These are phyloP conservation scores for Fusarium oxysporum DNA, from an alignment of 2,329 filamentous ascomycete genomes.

Conservation along the genomic window DNA sequence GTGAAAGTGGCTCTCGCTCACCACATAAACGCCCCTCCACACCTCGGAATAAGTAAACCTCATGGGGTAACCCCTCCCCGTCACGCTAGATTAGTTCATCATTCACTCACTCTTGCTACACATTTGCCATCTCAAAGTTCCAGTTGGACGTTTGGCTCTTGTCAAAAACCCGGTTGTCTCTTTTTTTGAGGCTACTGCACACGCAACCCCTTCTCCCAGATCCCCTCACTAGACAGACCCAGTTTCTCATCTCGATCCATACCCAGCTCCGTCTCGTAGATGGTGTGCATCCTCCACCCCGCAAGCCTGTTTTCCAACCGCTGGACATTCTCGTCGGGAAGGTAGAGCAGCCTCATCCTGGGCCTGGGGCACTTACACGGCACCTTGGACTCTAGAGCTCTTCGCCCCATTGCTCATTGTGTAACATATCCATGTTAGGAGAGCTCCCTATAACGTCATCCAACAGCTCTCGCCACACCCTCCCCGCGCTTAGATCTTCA, in stretches of 20 bases:
- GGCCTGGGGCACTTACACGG: conserved; percentile 7
- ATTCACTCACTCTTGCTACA: conserved; percentile 2
- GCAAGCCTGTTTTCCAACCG: conserved; percentile 39
- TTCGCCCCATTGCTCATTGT: background rate
- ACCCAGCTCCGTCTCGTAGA: conserved; percentile 27
- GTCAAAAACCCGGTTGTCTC: conserved; percentile 7
- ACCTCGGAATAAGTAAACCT: conserved; percentile 34
- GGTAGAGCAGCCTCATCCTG: conserved; percentile 28
- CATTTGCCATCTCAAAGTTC: conserved; percentile 1
- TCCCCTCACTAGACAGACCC: conserved; percentile 17
- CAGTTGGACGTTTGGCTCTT: background rate
- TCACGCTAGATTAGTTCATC: conserved; percentile 31
- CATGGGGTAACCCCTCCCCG: conserved; percentile 41
- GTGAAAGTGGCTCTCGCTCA: conserved; percentile 13
- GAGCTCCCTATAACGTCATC: conserved; percentile 42
- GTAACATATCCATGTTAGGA: conserved; percentile 25
- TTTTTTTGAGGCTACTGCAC: background rate
- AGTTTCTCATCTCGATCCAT: conserved; percentile 38
- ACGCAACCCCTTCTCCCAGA: conserved; percentile 18
- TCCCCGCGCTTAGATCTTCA: conserved; percentile 32
- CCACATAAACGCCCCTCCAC: conserved; percentile 16
- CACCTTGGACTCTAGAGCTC: conserved; percentile 19
- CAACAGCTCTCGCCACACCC: conserved; percentile 40
- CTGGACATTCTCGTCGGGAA: background rate
- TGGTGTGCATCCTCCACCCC: conserved; percentile 35